A percentile compares a stretch with the other conserved stretches of the same genome.
Evolutionary conservation across 2,329 filamentous ascomycete genomes (phyloP).

Genomic region (Trichoderma koningii): DNA sequence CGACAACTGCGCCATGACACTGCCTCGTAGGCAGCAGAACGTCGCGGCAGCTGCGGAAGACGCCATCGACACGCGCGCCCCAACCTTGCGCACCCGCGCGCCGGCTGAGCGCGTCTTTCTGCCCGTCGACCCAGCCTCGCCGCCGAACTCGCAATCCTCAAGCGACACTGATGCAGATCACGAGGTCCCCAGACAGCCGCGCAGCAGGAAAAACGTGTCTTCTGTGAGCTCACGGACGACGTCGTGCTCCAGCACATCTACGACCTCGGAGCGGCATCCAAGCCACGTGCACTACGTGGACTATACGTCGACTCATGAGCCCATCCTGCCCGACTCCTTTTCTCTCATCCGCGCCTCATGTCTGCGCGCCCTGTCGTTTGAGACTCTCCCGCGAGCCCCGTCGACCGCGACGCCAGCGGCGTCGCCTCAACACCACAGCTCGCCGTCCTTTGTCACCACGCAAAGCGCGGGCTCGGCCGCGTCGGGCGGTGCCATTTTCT

Average conservation of each 20-base stretch:
- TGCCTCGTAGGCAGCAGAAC: constrained; percentile 49
- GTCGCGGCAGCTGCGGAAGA: constrained; percentile 34
- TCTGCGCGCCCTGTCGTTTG: constrained; percentile 65
- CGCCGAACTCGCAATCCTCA: constrained; percentile 55
- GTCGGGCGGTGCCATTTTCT: constrained; percentile 68
- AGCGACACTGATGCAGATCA: constrained; percentile 57
- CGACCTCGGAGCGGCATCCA: constrained; percentile 46
- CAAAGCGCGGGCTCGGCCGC: constrained; percentile 56
- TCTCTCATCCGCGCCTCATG: constrained; percentile 68
- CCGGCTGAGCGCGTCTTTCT: constrained; percentile 61
- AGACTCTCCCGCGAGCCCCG: constrained; percentile 62
- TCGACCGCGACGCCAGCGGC: constrained; percentile 45
- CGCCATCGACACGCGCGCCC: constrained; percentile 49
- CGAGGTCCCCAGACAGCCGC: constrained; percentile 43
- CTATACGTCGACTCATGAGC: constrained; percentile 69
- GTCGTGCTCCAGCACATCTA: constrained; percentile 57
- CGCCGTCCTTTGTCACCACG: constrained; percentile 56
- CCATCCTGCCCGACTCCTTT: constrained; percentile 62
- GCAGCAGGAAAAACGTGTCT: constrained; percentile 47
- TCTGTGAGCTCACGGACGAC: constrained; percentile 49
- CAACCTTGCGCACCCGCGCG: constrained; percentile 61
- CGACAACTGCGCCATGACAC: constrained; percentile 68
- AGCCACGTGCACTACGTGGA: constrained; percentile 66
- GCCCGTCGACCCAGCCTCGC: constrained; percentile 50
- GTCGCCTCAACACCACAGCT: constrained; percentile 41